Conservation (phyloP, 305 asterid species). For the Rubia peregrina region DNA sequence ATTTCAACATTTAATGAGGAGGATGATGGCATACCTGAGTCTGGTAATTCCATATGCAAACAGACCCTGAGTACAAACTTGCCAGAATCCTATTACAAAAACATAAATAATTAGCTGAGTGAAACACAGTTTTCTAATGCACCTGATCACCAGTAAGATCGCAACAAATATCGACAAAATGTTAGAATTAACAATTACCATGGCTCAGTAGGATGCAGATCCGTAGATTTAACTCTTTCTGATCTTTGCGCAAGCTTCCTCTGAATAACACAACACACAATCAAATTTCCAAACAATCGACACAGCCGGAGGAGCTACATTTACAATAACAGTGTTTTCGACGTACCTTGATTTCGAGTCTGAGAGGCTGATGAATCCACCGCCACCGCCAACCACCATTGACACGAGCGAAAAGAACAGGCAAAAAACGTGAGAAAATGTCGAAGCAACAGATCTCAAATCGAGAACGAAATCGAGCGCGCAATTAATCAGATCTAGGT, state of each 20-base stretch:
- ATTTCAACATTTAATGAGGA: background rate
- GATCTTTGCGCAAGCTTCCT: conserved; percentile 92
- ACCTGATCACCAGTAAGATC: background rate
- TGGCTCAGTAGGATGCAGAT: conserved; percentile 98
- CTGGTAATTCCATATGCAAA: conserved; percentile 90
- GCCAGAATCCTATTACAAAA: conserved; percentile 61
- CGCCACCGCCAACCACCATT: conserved; percentile 22
- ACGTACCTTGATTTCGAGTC: conserved; percentile 87
- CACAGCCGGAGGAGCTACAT: conserved; percentile 2
- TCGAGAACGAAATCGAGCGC: conserved; percentile 12
- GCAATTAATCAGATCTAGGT: conserved; percentile 16
- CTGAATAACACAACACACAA: conserved; percentile 39
- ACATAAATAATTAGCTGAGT: background rate
- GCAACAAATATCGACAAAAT: background rate
- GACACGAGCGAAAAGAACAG: conserved; percentile 12
- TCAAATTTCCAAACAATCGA: conserved; percentile 3
- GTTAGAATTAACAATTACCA: conserved; percentile 41
- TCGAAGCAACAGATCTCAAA: conserved; percentile 42
- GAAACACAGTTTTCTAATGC: background rate
- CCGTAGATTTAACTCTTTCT: conserved; percentile 92
- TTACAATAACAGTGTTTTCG: background rate
- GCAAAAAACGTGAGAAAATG: conserved; percentile 32
- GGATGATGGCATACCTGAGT: conserved; percentile 46
- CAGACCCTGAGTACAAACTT: conserved; percentile 81
- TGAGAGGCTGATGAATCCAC: conserved; percentile 60